Percentiles rank a stretch among this genome's conserved stretches.
phyloP scores from a whole-genome alignment of 208 protist species.

The Wallacemonas collosoma region DNA sequence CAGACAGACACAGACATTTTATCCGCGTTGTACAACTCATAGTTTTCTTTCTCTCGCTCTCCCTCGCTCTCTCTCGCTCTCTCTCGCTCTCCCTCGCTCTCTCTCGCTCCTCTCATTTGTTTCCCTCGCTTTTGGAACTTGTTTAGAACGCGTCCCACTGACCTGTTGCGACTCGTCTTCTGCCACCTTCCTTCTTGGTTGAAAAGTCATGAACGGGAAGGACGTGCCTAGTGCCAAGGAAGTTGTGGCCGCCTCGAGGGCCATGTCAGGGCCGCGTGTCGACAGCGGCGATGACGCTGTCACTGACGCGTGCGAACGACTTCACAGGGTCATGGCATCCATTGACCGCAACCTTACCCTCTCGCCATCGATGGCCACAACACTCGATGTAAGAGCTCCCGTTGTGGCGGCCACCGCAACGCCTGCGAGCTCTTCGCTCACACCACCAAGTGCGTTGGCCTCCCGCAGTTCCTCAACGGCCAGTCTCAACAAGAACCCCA shows the following conservation, averaged over 20 bases:
- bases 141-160: no score
- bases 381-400: background rate
- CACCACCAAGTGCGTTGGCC: no score
- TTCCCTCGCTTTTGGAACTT: no score
- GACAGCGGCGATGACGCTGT: slow-evolving; percentile 13
- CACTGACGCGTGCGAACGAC: slow-evolving; percentile 31
- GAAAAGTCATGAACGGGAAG: background rate
- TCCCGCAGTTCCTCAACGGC: background rate
- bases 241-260: background rate
- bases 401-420: background rate
- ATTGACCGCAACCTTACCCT: slow-evolving; percentile 45
- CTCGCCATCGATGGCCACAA: background rate
- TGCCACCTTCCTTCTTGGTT: background rate
- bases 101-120: no score
- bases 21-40: background rate
- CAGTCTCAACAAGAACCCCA: background rate
- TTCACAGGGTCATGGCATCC: slow-evolving; percentile 51
- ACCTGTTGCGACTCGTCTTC: background rate
- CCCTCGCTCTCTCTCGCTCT: no score
- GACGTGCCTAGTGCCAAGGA: background rate
- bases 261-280: slow-evolving; percentile 9
- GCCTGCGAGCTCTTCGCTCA: no score
- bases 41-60: background rate
- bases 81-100: background rate
- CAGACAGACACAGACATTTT: no score